A percentile compares a stretch with the other conserved stretches of the same genome.
These are phyloP conservation scores for Syncephalastrum racemosum DNA, from an alignment of 371 early-diverging fungal species.

Conservation along the genomic window DNA sequence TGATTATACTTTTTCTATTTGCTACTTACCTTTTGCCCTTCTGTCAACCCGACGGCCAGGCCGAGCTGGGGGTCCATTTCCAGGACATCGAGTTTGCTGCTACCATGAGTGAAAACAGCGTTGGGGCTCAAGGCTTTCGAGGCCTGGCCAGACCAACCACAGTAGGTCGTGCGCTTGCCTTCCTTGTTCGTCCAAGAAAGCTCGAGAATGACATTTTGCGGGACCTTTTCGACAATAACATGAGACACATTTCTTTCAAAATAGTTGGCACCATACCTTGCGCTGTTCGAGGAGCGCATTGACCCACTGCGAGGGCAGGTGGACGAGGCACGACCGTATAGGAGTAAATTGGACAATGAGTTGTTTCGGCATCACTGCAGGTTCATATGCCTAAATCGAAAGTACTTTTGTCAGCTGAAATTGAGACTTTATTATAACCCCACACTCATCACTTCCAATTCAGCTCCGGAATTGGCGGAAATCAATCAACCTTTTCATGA, in stretches of 20 bases:
- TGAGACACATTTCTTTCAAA: conserved; percentile 28
- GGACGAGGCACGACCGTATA: conserved; percentile 61
- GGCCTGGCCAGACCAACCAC: conserved; percentile 73
- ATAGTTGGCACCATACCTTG: conserved; percentile 40
- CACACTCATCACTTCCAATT: too few species aligned
- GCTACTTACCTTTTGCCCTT: conserved; percentile 65
- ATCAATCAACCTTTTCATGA: too few species aligned
- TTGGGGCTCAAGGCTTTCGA: conserved; percentile 44
- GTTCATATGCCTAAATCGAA: too few species aligned
- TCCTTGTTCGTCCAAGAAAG: conserved; percentile 48
- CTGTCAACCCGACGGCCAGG: conserved; percentile 58
- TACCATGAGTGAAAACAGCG: conserved; percentile 39
- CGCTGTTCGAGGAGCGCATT: conserved; percentile 66
- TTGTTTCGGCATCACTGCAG: conserved; percentile 48
- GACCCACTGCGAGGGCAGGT: conserved; percentile 65
- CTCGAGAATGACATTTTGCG: conserved; percentile 67
- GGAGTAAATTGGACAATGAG: conserved; percentile 60
- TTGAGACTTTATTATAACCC: too few species aligned
- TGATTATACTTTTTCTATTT: background rate
- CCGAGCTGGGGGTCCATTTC: conserved; percentile 77
- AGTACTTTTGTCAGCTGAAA: too few species aligned
- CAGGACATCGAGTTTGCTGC: conserved; percentile 54
- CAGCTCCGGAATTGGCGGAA: too few species aligned
- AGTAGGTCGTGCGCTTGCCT: conserved; percentile 48
- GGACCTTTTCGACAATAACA: conserved; percentile 30